A percentile compares a stretch with the other conserved stretches of the same genome.
Conservation (phyloP, 2,329 filamentous ascomycete species). For the Cordyceps javanica region DNA sequence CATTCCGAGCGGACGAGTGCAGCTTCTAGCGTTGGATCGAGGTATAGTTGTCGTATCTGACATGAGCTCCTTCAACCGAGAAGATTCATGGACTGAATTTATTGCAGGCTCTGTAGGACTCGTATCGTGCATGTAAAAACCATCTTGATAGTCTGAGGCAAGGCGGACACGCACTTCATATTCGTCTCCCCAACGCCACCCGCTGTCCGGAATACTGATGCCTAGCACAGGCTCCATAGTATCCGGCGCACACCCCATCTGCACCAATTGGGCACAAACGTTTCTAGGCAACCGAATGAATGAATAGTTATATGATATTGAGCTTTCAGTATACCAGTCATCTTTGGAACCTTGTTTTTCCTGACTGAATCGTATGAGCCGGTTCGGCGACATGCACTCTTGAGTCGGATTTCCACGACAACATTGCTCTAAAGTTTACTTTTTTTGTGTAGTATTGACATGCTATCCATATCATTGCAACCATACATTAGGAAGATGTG, state of each 20-base stretch:
- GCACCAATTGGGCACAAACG: not conserved
- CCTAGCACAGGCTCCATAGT: conserved; percentile 6
- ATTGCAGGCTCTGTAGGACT: not conserved
- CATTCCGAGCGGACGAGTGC: conserved; percentile 1
- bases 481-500: not conserved
- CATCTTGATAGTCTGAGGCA: not conserved
- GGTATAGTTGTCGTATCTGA: not conserved
- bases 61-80: not conserved
- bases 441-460: not conserved
- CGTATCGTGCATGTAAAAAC: not conserved
- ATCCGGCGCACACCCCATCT: not conserved
- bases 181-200: not conserved
- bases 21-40: not conserved
- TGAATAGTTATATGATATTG: not conserved
- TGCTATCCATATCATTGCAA: not conserved
- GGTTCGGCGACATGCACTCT: too few relatives aligned
- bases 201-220: not conserved
- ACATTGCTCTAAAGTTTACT: too few relatives aligned
- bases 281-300: conserved; percentile 4
- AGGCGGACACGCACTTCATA: conserved; percentile 4
- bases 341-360: too few relatives aligned
- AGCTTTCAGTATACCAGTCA: too few relatives aligned
- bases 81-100: not conserved
- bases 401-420: too few relatives aligned
- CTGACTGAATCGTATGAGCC: too few relatives aligned